These are phyloP conservation scores for Baorangia bicolor DNA, from an alignment of 768 basidiomycete genomes.

Conservation along the genomic window DNA sequence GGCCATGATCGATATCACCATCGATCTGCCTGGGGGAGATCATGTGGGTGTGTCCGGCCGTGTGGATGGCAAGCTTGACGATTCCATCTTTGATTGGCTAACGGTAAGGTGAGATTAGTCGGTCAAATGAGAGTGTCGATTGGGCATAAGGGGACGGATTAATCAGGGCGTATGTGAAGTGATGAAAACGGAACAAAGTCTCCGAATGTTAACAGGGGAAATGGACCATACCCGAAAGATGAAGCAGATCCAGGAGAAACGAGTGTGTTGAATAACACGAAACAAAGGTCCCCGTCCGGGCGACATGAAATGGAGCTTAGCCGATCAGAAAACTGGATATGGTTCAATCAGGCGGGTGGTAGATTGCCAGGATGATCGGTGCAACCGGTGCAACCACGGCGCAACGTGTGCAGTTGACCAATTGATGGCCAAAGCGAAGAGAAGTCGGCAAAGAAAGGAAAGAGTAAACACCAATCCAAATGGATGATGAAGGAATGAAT, in stretches of 20 bases:
- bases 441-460: not conserved
- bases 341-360: not conserved
- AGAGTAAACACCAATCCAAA: not conserved
- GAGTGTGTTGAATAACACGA: not conserved
- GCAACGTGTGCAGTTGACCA: not conserved
- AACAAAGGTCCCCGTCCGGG: not conserved
- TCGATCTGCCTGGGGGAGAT: constrained; percentile 1
- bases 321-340: not conserved
- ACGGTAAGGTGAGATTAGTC: not conserved
- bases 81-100: constrained; percentile 69
- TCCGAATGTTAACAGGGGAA: not conserved
- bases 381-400: no score
- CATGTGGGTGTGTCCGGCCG: constrained; percentile 63
- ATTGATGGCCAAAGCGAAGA: not conserved
- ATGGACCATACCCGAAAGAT: not conserved
- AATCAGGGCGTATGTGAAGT: not conserved
- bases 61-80: constrained; percentile 79
- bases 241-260: not conserved
- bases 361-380: not conserved
- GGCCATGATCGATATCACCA: not conserved
- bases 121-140: not conserved
- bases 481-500: not conserved
- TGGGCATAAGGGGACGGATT: not conserved
- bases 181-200: not conserved
- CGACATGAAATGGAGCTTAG: not conserved